Percentiles rank a stretch among this genome's conserved stretches.
These are phyloP conservation scores for Metschnikowia chrysomelidarum DNA, from an alignment of 805 yeast species.

Conservation along the genomic window DNA sequence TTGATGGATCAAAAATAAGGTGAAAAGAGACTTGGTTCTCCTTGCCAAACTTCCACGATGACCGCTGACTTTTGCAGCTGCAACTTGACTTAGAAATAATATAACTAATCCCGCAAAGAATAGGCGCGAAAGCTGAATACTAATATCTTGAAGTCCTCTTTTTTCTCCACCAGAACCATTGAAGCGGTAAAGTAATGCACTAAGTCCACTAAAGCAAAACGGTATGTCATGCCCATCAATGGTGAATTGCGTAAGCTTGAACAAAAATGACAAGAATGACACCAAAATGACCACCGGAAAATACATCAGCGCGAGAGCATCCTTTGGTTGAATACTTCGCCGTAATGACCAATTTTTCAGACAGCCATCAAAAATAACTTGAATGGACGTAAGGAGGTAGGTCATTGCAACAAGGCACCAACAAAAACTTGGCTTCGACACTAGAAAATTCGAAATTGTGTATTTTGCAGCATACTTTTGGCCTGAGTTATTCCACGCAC, in stretches of 20 bases:
- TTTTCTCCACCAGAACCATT: conserved; percentile 15
- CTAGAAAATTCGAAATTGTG: conserved; percentile 44
- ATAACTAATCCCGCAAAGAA: conserved; percentile 29
- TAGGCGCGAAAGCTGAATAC: conserved; percentile 27
- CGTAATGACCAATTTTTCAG: conserved; percentile 23
- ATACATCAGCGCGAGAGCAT: conserved; percentile 7
- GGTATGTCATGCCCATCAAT: conserved; percentile 59
- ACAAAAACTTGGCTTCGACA: conserved; percentile 27
- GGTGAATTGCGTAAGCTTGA: conserved; percentile 53
- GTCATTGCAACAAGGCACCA: conserved; percentile 52
- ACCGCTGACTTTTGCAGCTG: conserved; percentile 2
- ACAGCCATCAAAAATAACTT: conserved; percentile 26
- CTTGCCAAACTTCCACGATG: conserved; percentile 14
- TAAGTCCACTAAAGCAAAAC: conserved; percentile 23
- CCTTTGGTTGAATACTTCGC: too few relatives aligned
- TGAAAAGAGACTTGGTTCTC: conserved; percentile 34
- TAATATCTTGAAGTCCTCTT: conserved; percentile 22
- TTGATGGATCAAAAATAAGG: conserved; percentile 52
- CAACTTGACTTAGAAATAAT: conserved; percentile 26
- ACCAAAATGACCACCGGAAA: conserved; percentile 41
- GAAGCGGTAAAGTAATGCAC: conserved; percentile 2
- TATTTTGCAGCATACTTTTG: conserved; percentile 60
- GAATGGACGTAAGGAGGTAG: conserved; percentile 24
- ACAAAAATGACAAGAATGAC: conserved; percentile 45
- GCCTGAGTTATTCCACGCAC: conserved; percentile 90